Base-by-base conservation (phyloP, 768 basidiomycete species). In the Asterophora parasitica region DNA sequence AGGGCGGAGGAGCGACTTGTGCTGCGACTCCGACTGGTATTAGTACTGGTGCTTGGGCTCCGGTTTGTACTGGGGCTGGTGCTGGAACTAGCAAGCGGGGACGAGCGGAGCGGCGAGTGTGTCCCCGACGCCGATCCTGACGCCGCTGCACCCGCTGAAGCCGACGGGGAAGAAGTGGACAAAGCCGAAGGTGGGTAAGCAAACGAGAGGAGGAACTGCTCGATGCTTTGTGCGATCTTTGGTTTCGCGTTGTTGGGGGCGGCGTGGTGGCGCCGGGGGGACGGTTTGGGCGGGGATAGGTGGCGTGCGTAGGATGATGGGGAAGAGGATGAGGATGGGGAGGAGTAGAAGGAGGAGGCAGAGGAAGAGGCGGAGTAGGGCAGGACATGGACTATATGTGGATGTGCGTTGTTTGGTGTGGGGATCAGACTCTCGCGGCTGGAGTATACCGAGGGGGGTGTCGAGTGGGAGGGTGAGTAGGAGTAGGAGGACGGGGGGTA, bases 161-260 rank as follows among this genome's bases (percentile, higher is more conserved):
- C 7, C 1, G 15, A 16, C 2, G 41, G 34, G 20, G 44, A 49
- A 1, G 46, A 50, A 4, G 49, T 26, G 11, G 40, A 34, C 1
- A 46, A 46, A 4, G 53, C 35, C 1, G 55, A 38, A 4, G 58
- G 54, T 1, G 67, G 65, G 39, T 67, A 68, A 0, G 65, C 60
- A 51, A 68, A 71, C 0, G 61, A 57, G 3, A 71, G 56, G 4
- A 72, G 48, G 49, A 72, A 71, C 36, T 67, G 65, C 41, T 71
- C 70, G 34, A 72, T 66, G 43, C 63, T 62, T 38, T 70, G 66
- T 3, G 61, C 67, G 42, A 72, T 61, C 51, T 68, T 69, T 2
- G 62, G 54, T 42, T 64, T 66, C 5, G 38, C 27, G 33, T 32
- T 2, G 11, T n/a, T n/a, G 27, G 7, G 4, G 23, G 17, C 6